Evolutionary conservation across 495 filamentous ascomycete genomes (phyloP), one percentile per base, ranked within the genome.

Genomic region (Cenococcum geophilum): DNA sequence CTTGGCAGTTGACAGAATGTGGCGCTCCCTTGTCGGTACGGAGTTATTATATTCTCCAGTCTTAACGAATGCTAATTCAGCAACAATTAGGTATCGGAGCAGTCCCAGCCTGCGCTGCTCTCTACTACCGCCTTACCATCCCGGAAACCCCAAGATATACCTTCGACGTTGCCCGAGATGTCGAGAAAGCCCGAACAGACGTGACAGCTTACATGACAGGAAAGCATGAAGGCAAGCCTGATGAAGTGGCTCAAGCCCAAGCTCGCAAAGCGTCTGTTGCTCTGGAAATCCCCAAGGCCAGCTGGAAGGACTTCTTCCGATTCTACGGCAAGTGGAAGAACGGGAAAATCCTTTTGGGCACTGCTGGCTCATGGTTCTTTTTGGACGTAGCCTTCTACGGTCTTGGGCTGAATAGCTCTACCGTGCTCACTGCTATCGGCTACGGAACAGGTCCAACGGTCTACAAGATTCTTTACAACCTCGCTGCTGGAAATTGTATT

Each of bases 51-150:
- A 16, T 25, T 52, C 18, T 32, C 4, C 21, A 12, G 18, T n/a
- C 48, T 16, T 32, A 10, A 9, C 18, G 22, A 10, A 52, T 25
- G 21, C 49, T 52, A 16, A 52, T 20, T 32, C 27, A 6, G 40
- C 2, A 52, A 52, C 16, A 8, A 6, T 23, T 16, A 52, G 49
- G 49, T 14, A 82, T 91, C 66, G 89, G 89, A 55, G 83, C 85
- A n/a, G 84, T 92, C 8, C 89, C 89, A 4, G 89, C 82, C 43
- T 83, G 79, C 68, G 80, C 88, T 58, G 88, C 88, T n/a, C 80
- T 93, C 35, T 92, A 89, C 77, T 91, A 86, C 75, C 89, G 91
- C 50, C 79, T 96, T 5, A 95, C 91, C 34, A 95, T 96, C 65
- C 91, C 91, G 23, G 88, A 92, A 73, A 83, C 90, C 64, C 87